A percentile compares a stretch with the other conserved stretches of the same genome.
These are phyloP conservation scores for Ophiostoma sp. DNA, from an alignment of 2,329 filamentous ascomycete species.

Conservation along the genomic window DNA sequence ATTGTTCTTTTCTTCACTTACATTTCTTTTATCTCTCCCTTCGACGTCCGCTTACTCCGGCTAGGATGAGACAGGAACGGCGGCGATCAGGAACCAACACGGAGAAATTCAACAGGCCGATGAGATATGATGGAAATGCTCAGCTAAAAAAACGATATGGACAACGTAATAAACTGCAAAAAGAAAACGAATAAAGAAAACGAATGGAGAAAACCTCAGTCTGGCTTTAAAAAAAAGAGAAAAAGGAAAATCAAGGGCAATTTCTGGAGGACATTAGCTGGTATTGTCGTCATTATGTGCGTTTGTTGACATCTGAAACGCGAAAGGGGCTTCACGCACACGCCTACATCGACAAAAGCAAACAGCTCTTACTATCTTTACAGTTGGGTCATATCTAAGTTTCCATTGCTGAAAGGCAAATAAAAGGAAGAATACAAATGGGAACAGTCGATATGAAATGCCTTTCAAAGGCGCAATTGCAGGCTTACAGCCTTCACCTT, in stretches of 20 bases:
- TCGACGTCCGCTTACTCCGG: background rate
- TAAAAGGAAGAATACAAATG: too few species aligned
- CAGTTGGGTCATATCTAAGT: too few species aligned
- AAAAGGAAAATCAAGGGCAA: too few species aligned
- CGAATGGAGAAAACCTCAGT: background rate
- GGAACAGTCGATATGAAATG: too few species aligned
- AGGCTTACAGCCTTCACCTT: background rate
- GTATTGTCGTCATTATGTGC: too few species aligned
- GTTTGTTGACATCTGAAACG: background rate
- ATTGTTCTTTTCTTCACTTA: background rate
- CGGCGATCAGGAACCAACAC: background rate
- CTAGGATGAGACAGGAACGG: background rate
- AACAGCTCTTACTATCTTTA: too few species aligned
- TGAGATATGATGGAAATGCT: background rate
- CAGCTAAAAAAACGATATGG: background rate
- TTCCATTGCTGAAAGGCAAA: too few species aligned
- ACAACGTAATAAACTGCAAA: background rate
- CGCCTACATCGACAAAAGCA: too few species aligned
- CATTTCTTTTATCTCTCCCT: background rate
- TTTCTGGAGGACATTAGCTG: too few species aligned
- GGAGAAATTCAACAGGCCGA: background rate
- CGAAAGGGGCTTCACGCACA: background rate
- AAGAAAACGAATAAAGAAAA: background rate
- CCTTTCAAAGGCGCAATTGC: background rate
- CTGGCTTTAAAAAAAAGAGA: too few species aligned